Evolutionary conservation across 306 rosid species (phyloP).

Genomic region (Dryas drummondii): DNA sequence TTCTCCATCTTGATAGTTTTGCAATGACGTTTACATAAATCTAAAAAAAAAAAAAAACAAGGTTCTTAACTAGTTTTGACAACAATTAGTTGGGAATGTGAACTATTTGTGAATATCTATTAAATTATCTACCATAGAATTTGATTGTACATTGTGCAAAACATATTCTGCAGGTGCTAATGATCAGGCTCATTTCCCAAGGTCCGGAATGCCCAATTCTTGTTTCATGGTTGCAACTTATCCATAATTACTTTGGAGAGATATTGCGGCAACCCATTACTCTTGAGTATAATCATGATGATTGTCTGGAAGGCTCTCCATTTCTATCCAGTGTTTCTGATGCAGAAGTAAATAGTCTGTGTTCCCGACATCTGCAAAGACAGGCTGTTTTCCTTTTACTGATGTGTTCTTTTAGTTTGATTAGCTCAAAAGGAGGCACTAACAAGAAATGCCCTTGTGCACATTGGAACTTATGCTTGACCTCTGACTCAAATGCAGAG

Average conservation of each 20-base stretch:
- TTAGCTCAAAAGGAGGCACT: conserved; percentile 35
- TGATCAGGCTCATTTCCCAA: conserved; percentile 71
- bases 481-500: conserved; percentile 32
- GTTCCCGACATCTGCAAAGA: conserved; percentile 67
- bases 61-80: neutral
- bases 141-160: conserved; percentile 6
- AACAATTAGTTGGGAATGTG: neutral
- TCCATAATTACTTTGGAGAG: conserved; percentile 55
- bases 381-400: conserved; percentile 69
- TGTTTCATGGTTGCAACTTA: conserved; percentile 73
- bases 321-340: conserved; percentile 56
- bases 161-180: conserved; percentile 53
- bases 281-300: conserved; percentile 42
- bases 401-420: conserved; percentile 57
- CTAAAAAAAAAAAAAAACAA: neutral
- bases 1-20: neutral
- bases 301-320: conserved; percentile 79
- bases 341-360: conserved; percentile 39
- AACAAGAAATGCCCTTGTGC: conserved; percentile 35
- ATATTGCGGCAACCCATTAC: conserved; percentile 47
- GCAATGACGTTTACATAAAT: neutral
- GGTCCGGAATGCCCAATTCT: conserved; percentile 37
- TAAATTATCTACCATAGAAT: neutral
- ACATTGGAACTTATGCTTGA: conserved; percentile 37
- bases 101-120: neutral